Evolutionary conservation across 495 filamentous ascomycete species (phyloP), one percentile per base, ranked within the genome.

Genomic region (Umbilicaria muhlenbergii): DNA sequence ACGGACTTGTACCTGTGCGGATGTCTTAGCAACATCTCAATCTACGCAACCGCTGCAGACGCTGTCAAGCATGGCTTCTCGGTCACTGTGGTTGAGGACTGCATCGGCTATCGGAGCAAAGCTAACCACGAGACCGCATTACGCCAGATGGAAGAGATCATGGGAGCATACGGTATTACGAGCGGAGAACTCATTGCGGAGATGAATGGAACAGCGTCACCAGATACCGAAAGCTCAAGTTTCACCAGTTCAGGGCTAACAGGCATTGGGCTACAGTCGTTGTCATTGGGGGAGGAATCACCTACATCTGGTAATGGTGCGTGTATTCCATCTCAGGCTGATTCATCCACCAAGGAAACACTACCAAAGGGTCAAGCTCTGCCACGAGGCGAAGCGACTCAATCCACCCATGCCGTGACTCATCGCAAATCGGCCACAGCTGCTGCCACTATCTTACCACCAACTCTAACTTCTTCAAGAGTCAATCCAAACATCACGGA

Each of bases 1-100:
- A 95, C 86, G 1, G 81, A 94, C 53, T 60, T 98, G n/a, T 95
- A 83, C 55, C 71, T 98, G 5, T 94, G 86, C 52, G 91, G 91
- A 11, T 74, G 81, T n/a, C 65, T 89, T 32, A 87, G 83, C 12
- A 95, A 95, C 57, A 68, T 86, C 24, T 87, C 86, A 17, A 77
- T 96, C 24, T 91, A 87, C 54, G 91, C 91, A 8, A 98, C 91
- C 2, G 89, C 86, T 17, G 65, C 93, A 38, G 91, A 95, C 53
- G 91, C 91, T 2, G 89, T 83, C 0, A 74, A 77, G 13, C 80
- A 94, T 57, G 91, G 91, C 11, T 80, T 91, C 50, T 72, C 76
- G 18, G 83, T 94, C 45, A 86, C 81, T 5, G 62, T 98, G 11
- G 64, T 98, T 21, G 81, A 89, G 38, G 87, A 98, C 56, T 95